phyloP scores from a whole-genome alignment of 306 rosid species.

The Elaeagnus macrophylla region DNA sequence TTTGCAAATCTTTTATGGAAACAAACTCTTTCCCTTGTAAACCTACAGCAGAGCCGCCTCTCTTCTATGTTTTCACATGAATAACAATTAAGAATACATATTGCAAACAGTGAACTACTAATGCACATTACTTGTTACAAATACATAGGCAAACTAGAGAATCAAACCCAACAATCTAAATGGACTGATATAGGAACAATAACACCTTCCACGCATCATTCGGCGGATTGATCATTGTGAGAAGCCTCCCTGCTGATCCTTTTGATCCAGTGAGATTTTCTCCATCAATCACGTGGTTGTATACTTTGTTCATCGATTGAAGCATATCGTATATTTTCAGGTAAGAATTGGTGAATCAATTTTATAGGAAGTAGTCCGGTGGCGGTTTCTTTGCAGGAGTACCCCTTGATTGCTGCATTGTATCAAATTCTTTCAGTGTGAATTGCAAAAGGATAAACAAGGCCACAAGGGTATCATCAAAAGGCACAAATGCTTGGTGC shows the following conservation, averaged over 20 bases:
- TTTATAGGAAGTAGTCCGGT: conserved; percentile 87
- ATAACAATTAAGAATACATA: neutral
- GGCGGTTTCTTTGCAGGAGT: conserved; percentile 80
- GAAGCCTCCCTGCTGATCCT: conserved; percentile 15
- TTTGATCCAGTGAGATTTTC: conserved; percentile 14
- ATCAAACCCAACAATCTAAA: conserved; percentile 31
- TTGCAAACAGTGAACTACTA: conserved; percentile 15
- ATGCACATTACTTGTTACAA: conserved; percentile 40
- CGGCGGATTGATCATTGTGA: conserved; percentile 18
- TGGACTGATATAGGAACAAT: conserved; percentile 12
- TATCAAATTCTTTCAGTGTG: neutral
- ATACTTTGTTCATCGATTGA: neutral
- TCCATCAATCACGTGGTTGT: conserved; percentile 24
- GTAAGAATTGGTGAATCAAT: conserved; percentile 10
- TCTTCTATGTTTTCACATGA: too few relatives aligned
- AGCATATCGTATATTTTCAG: conserved; percentile 3
- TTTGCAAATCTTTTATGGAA: too few relatives aligned
- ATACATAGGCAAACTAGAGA: conserved; percentile 30
- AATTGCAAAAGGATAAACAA: too few relatives aligned
- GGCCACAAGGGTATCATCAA: too few relatives aligned
- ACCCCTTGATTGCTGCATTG: conserved; percentile 82
- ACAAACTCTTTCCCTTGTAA: too few relatives aligned
- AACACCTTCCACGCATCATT: conserved; percentile 21
- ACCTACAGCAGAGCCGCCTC: too few relatives aligned
- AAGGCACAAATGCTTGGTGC: too few relatives aligned